Conservation (phyloP, 495 filamentous ascomycete genomes). For the Extremus antarcticus region DNA sequence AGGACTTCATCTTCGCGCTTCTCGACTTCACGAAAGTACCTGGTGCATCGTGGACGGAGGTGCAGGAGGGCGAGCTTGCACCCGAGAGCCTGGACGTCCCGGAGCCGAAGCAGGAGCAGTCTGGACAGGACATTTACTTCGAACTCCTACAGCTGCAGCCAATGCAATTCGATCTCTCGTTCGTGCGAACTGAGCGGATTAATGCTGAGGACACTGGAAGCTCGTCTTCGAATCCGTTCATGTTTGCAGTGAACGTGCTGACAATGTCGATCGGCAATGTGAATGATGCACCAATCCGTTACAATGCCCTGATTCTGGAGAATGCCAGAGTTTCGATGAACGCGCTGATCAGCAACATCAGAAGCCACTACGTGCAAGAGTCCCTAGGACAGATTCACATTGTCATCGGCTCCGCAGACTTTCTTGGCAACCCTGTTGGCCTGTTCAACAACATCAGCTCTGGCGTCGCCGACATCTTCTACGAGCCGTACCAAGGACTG, state of each 20-base stretch:
- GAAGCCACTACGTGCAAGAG: slow-evolving; percentile 91
- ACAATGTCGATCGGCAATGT: slow-evolving; percentile 99
- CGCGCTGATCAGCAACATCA: slow-evolving; percentile 70
- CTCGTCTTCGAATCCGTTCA: slow-evolving; percentile 79
- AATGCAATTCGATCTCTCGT: slow-evolving; percentile 94
- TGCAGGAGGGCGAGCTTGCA: slow-evolving; percentile 71
- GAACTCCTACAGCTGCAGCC: slow-evolving; percentile 93
- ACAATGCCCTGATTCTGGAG: slow-evolving; percentile 89
- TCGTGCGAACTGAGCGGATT: slow-evolving; percentile 91
- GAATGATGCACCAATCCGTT: slow-evolving; percentile 87
- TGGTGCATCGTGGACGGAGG: slow-evolving; percentile 81
- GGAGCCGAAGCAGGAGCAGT: slow-evolving; percentile 72
- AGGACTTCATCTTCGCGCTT: slow-evolving; percentile 94
- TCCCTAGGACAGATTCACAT: slow-evolving; percentile 91
- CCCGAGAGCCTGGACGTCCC: slow-evolving; percentile 86
- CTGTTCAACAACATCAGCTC: slow-evolving; percentile 98
- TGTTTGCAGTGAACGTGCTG: slow-evolving; percentile 97
- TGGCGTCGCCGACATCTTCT: slow-evolving; percentile 94
- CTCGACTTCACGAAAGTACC: slow-evolving; percentile 92
- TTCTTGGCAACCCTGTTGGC: slow-evolving; percentile 95
- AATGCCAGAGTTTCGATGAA: slow-evolving; percentile 86
- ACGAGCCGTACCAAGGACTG: slow-evolving; percentile 94
- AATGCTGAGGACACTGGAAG: slow-evolving; percentile 86
- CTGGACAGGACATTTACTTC: slow-evolving; percentile 90
- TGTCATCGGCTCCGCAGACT: slow-evolving; percentile 91